Conservation (phyloP, 139 green algal species). For the Picochlorum sp. region DNA sequence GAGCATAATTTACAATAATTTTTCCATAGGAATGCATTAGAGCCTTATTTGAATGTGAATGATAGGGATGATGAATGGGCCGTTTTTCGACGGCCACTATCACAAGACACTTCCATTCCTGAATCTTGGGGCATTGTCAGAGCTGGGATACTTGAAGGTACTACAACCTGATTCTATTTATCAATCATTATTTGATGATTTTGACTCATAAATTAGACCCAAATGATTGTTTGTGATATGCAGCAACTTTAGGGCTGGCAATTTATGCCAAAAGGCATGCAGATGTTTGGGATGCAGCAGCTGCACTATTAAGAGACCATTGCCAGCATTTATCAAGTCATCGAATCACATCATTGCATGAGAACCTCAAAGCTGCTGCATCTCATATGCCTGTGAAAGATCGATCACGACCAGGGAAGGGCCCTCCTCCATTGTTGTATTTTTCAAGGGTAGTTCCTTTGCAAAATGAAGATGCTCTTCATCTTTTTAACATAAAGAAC, state of each 20-base stretch:
- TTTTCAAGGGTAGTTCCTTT: constrained; percentile 9
- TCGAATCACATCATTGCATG: constrained; percentile 39
- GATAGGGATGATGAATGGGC: constrained; percentile 8
- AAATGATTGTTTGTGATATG: too few relatives aligned
- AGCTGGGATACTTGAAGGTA: constrained; percentile 37
- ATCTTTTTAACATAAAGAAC: constrained; percentile 5
- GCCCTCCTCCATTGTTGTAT: constrained; percentile 28
- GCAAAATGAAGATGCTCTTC: neutral
- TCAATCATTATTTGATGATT: too few relatives aligned
- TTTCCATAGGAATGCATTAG: neutral
- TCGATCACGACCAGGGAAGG: constrained; percentile 6
- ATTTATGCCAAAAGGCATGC: constrained; percentile 34
- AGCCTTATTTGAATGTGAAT: neutral
- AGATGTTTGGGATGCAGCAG: constrained; percentile 64
- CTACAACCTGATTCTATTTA: too few relatives aligned
- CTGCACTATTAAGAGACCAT: constrained; percentile 47
- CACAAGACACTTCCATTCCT: constrained; percentile 15
- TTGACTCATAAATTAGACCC: too few relatives aligned
- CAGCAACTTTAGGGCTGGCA: constrained; percentile 28
- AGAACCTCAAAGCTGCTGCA: constrained; percentile 35
- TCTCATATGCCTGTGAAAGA: constrained; percentile 27
- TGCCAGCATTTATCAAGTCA: constrained; percentile 27
- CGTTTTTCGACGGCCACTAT: neutral
- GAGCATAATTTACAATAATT: neutral
- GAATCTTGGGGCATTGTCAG: constrained; percentile 15